Conservation (phyloP, 768 basidiomycete species). For the Lactifluus volemus region DNA sequence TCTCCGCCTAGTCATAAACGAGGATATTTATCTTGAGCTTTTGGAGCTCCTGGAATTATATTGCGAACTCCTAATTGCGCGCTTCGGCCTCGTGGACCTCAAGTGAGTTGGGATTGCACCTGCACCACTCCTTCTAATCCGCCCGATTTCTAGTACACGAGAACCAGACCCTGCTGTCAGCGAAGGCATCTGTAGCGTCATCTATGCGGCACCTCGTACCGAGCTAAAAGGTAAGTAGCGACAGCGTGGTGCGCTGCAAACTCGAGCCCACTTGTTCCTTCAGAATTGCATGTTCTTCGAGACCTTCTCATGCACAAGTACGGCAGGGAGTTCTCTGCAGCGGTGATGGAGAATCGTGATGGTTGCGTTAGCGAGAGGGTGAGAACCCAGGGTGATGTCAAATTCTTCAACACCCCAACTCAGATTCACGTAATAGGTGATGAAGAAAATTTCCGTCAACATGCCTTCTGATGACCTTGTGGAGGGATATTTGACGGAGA, state of each 20-base stretch:
- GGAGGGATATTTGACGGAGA: conserved; percentile 82
- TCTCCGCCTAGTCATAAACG: conserved; percentile 56
- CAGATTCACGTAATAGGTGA: conserved; percentile 39
- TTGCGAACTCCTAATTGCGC: conserved; percentile 85
- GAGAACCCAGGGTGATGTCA: conserved; percentile 24
- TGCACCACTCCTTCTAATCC: background rate
- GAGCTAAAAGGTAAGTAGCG: conserved; percentile 66
- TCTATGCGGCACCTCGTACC: conserved; percentile 86
- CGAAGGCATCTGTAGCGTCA: conserved; percentile 83
- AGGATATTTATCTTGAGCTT: conserved; percentile 79
- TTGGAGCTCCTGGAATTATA: conserved; percentile 91
- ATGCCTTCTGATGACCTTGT: conserved; percentile 72
- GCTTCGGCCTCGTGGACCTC: conserved; percentile 87
- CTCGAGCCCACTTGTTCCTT: background rate
- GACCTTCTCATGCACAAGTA: conserved; percentile 96
- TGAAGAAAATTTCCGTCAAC: conserved; percentile 59
- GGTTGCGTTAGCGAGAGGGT: conserved; percentile 79
- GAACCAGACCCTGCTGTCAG: conserved; percentile 82
- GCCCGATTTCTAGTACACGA: conserved; percentile 39
- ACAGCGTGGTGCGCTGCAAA: background rate
- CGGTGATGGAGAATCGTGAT: conserved; percentile 81
- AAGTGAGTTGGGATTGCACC: conserved; percentile 41
- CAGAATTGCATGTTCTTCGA: conserved; percentile 83
- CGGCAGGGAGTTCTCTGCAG: conserved; percentile 79
- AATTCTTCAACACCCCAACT: background rate